Base-by-base conservation (phyloP, 2,329 filamentous ascomycete species). In the Colletotrichum simmondsii region DNA sequence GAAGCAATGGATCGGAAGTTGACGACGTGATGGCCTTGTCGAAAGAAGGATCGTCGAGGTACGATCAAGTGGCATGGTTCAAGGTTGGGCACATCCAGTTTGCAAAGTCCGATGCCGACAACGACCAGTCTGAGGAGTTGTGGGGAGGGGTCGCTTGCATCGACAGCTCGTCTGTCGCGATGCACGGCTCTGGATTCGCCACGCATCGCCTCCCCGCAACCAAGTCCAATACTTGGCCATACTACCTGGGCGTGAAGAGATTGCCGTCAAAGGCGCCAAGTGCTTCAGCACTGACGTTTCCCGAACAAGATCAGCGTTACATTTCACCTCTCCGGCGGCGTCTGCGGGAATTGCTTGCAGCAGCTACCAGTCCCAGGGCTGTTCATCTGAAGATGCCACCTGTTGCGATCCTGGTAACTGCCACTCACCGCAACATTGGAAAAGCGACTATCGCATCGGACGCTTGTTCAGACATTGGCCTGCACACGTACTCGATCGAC, bases 351-450 rank as follows among this genome's bases (percentile, higher is more conserved):
- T 85, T 99, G 10, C 92, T 98, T 75, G 92, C 94, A 11, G 95
- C 96, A 3, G 94, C 96, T 1, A 98, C 95, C 1, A 98, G 95
- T 78, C 91, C 93, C 68, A 90, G 95, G 68, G 96, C 97, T 1
- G 92, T 98, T 57, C 94, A 96, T 78, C 86, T 98, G 3, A 93
- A 93, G 56, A 92, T 98, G 84, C 95, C 96, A 2, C 94, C 97
- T 0, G 88, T 98, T 19, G 95, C 95, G 1, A 93, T 99, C 46
- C 87, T 99, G 3, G 86, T 99, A 7, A 94, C 94, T 1, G 98
- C 97, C 1, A 97, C 95, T 2, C 97, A 99, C 82, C 91, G 97
- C 57, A 94, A 94, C 73, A 97, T 98, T 76, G 97, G 97, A 62
- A 99, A 99, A 81, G 88, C 94, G n/a, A 93, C 92, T 3, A 84